Base-by-base conservation (phyloP, 2,329 filamentous ascomycete genomes). In the Cladophialophora yegresii region DNA sequence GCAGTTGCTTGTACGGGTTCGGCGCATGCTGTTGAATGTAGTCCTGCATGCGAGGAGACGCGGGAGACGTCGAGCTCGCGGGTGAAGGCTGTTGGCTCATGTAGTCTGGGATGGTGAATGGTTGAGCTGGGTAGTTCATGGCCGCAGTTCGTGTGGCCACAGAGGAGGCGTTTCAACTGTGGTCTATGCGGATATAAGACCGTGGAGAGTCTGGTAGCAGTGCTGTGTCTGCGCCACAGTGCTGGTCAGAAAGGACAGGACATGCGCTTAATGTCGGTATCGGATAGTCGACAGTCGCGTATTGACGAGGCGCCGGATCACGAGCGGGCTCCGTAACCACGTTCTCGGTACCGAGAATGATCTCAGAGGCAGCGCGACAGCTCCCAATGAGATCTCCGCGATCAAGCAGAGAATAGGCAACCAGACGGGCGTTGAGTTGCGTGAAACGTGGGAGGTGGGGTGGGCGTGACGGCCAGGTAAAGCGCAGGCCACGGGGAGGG, bases 1-100 rank as follows among this genome's bases (percentile, higher is more conserved):
- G 83, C 64, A 87, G 76, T 75, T 87, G 84, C 66, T 83, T 82
- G 26, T 80, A 79, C 66, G 83, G 82, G 36, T 71, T 69, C 12
- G 70, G 70, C 13, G 72, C 62, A 53, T 71, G 67, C 56, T 71
- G 69, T 10, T 76, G 69, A 0, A 73, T 64, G n/a, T 75, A 72
- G n/a, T 73, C 73, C n/a, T 74, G 69, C 57, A 77, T 72, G 26
- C 79, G 79, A 54, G 83, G 82, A 6, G 83, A 82, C 20, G 81
- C 81, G 23, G 83, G 83, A 32, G 83, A 85, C 63, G 77, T 73
- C 1, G 82, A 83, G 67, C 77, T 78, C 43, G 78, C 75, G 28
- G 81, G 79, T 28, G 80, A 78, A 10, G 74, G 74, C 55, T 79
- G 76, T 45, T 70, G 70, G 32, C 69, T 64, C 47, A 57, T 47